Evolutionary conservation across 192 early-diverging fungal genomes (phyloP).

Genomic region (Chytriomyces sp.): DNA sequence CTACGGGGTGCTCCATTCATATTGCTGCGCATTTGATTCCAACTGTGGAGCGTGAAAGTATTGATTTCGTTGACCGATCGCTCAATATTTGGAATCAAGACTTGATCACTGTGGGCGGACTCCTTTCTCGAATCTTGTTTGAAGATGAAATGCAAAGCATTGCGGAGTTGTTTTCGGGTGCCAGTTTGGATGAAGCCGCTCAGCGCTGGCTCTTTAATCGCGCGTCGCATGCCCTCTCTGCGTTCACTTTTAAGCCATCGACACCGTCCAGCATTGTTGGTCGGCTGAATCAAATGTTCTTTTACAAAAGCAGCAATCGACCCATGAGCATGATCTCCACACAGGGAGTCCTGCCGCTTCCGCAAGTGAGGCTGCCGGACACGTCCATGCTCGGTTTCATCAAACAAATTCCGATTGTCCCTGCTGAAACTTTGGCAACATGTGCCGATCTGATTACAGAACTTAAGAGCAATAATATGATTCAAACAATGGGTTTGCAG

Average conservation of each 20-base stretch:
- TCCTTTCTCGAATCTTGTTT: conserved; percentile 74
- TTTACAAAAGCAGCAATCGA: conserved; percentile 55
- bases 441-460: conserved; percentile 64
- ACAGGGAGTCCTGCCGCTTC: conserved; percentile 61
- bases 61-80: conserved; percentile 86
- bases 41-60: conserved; percentile 87
- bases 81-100: conserved; percentile 84
- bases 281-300: conserved; percentile 60
- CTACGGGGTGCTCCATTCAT: conserved; percentile 81
- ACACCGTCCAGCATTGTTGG: conserved; percentile 76
- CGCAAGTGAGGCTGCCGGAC: conserved; percentile 68
- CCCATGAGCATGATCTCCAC: conserved; percentile 70
- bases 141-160: conserved; percentile 77
- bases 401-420: conserved; percentile 67
- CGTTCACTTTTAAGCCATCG: conserved; percentile 71
- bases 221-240: conserved; percentile 67
- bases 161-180: conserved; percentile 43
- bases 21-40: conserved; percentile 85
- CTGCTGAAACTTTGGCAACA: conserved; percentile 51
- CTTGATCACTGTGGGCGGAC: conserved; percentile 73
- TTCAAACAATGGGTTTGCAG: conserved; percentile 58
- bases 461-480: conserved; percentile 48
- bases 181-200: conserved; percentile 54
- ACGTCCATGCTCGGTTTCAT: conserved; percentile 63
- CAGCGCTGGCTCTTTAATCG: conserved; percentile 66